Base-by-base conservation (phyloP, 169 alveolate species). In the Miamiensis avidus region DNA sequence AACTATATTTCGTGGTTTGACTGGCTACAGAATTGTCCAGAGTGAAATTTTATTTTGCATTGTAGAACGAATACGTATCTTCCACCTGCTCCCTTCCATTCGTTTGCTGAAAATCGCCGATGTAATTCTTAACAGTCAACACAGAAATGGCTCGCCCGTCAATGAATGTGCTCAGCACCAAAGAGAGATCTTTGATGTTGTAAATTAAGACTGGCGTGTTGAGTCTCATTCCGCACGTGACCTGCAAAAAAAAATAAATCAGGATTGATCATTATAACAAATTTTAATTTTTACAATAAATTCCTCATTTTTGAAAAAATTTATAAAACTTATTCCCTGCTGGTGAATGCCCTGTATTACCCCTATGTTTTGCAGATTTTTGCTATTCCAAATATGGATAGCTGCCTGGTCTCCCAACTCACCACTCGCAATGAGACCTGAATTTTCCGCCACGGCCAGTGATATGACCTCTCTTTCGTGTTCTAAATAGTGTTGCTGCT, bases 271-370 rank as follows among this genome's bases (percentile, higher is more conserved):
- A n/a, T n/a, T n/a, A n/a, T n/a, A n/a, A n/a, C n/a, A n/a, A n/a
- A n/a, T n/a, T n/a, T n/a, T n/a, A n/a, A n/a, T n/a, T n/a, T n/a
- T n/a, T 65, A 93, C 83, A 72, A 95, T 74, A 77, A 85, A 94
- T 34, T 89, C 85, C 78, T 94, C 98, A 84, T 91, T 84, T 26
- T 87, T 84, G n/a, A 95, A 88, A 84, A 95, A 95, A n/a, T 92
- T 90, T 33, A 95, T 33, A n/a, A 95, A 81, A 85, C 91, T 95
- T 31, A 95, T 89, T 26, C 96, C 97, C 75, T 84, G 91, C 75
- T 93, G 86, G 85, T 95, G 98, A 65, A 93, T 91, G 20, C 98
- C 98, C 20, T 78, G 75, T 34, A 95, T 76, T n/a, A 95, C 92
- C 33, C 93, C 91, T 6, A 90, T 33, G 34, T 93, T 95, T 69